Percentiles rank a stretch among this genome's conserved stretches.
Conservation (phyloP, 495 filamentous ascomycete genomes). For the Aspergillus heteromorphus region DNA sequence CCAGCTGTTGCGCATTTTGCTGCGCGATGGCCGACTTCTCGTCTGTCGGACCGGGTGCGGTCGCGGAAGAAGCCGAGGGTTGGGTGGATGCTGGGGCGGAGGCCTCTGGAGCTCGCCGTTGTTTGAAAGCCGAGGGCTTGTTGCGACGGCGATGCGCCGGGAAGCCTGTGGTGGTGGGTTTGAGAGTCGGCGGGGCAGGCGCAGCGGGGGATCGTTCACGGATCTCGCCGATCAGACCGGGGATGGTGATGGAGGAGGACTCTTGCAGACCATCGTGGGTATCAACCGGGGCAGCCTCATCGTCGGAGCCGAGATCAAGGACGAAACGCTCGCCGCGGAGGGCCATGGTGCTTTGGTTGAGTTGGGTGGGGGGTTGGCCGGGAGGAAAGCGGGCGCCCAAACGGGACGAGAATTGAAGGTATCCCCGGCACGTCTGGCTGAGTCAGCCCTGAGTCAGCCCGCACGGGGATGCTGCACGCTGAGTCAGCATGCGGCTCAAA, state of each 20-base stretch:
- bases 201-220: slow-evolving; percentile 58
- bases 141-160: slow-evolving; percentile 76
- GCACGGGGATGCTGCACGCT: not conserved
- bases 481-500: slow-evolving; percentile 39
- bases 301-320: slow-evolving; percentile 46
- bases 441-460: slow-evolving; percentile 3
- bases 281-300: slow-evolving; percentile 17
- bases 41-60: slow-evolving; percentile 20
- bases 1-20: slow-evolving; percentile 71
- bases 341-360: slow-evolving; percentile 41
- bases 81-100: not conserved
- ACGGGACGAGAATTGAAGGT: slow-evolving; percentile 14
- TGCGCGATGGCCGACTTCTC: slow-evolving; percentile 67
- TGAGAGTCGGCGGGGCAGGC: slow-evolving; percentile 53
- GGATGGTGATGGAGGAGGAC: slow-evolving; percentile 21
- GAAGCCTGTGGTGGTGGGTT: slow-evolving; percentile 67
- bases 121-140: slow-evolving; percentile 71
- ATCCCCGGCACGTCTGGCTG: not conserved
- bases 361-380: not conserved
- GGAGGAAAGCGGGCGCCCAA: slow-evolving; percentile 10
- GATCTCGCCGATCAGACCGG: slow-evolving; percentile 67
- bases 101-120: slow-evolving; percentile 44
- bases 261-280: slow-evolving; percentile 14
- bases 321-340: slow-evolving; percentile 57
- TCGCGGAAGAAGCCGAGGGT: not conserved